phyloP scores from a whole-genome alignment of 108 stramenopile species.

The Cyclotella atomus region DNA sequence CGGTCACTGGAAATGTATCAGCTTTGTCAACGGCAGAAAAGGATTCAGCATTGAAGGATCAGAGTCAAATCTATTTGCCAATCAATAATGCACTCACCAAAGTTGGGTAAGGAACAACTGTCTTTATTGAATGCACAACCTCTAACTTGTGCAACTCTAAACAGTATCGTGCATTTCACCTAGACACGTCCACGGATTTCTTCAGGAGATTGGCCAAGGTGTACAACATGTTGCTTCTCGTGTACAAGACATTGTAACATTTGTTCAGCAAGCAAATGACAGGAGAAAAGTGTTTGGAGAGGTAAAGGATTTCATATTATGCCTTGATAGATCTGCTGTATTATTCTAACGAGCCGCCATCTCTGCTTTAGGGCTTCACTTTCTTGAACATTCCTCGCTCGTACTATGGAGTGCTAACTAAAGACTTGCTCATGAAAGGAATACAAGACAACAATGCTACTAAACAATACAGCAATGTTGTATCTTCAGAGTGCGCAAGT shows the following conservation, averaged over 20 bases:
- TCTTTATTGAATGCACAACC: neutral
- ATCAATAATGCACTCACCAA: conserved; percentile 90
- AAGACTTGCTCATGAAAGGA: conserved; percentile 43
- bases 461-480: neutral
- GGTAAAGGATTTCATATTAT: conserved; percentile 16
- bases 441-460: neutral
- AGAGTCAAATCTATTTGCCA: conserved; percentile 89
- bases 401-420: conserved; percentile 83
- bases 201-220: conserved; percentile 88
- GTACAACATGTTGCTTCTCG: conserved; percentile 89
- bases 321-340: neutral
- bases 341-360: neutral
- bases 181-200: conserved; percentile 87
- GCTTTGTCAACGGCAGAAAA: conserved; percentile 46
- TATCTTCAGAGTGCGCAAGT: conserved; percentile 50
- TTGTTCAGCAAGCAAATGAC: conserved; percentile 84
- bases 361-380: conserved; percentile 65
- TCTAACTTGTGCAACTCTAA: too few species aligned
- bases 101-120: conserved; percentile 59
- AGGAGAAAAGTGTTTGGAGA: conserved; percentile 73
- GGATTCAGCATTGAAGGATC: conserved; percentile 65
- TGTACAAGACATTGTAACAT: conserved; percentile 76
- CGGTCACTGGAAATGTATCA: conserved; percentile 83
- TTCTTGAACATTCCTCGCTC: conserved; percentile 85
- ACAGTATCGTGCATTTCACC: neutral